A percentile compares a stretch with the other conserved stretches of the same genome.
These are phyloP conservation scores for Diutina sp. DNA, from an alignment of 1,139 yeast species.

Conservation along the genomic window DNA sequence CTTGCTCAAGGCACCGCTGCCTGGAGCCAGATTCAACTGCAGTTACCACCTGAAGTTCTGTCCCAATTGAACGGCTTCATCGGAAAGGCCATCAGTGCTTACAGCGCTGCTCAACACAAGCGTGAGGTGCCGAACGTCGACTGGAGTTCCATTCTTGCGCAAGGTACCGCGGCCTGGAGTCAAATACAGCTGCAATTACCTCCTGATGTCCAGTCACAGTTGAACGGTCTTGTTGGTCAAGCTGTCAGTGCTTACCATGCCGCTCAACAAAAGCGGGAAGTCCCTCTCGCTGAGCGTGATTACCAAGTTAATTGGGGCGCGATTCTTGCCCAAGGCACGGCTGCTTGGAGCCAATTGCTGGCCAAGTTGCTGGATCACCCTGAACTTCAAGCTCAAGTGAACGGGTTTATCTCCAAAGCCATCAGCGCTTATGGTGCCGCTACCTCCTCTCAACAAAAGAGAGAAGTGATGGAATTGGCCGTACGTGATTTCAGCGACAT, in stretches of 20 bases:
- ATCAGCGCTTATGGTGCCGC: not conserved
- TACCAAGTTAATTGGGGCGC: not conserved
- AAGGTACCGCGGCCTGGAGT: not conserved
- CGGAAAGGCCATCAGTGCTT: not conserved
- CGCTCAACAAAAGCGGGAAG: not conserved
- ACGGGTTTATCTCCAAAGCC: not conserved
- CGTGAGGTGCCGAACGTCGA: not conserved
- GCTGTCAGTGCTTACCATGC: not conserved
- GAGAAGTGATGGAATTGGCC: not conserved
- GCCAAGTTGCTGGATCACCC: not conserved
- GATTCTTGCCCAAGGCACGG: not conserved
- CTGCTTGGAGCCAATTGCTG: not conserved
- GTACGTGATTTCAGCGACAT: not conserved
- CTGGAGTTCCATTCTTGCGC: not conserved
- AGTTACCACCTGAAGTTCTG: not conserved
- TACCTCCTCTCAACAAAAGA: not conserved
- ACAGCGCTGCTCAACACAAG: not conserved
- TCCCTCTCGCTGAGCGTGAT: not conserved
- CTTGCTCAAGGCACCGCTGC: not conserved
- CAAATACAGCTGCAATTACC: not conserved
- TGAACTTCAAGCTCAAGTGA: not conserved
- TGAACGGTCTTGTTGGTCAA: not conserved
- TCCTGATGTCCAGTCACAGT: not conserved
- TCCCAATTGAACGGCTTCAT: not conserved
- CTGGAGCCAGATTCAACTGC: not conserved